Conservation (phyloP, 495 filamentous ascomycete genomes). For the Aspergillus baeticus region DNA sequence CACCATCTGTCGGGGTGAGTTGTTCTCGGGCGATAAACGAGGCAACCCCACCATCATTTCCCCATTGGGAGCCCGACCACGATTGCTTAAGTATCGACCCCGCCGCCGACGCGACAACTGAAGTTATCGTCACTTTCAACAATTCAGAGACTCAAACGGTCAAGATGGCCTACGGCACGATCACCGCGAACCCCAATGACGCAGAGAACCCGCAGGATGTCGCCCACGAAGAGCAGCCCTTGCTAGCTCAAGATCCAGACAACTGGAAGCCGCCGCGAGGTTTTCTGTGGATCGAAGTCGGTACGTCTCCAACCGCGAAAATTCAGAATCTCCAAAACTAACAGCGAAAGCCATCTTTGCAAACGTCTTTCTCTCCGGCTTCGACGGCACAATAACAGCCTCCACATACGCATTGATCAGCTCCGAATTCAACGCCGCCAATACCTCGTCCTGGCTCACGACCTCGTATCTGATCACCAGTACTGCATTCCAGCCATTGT, state of each 20-base stretch:
- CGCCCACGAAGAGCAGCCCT: constrained; percentile 32
- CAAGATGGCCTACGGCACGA: constrained; percentile 2
- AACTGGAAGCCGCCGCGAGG: constrained; percentile 41
- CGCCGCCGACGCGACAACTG: neutral
- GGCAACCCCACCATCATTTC: constrained; percentile 3
- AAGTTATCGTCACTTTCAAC: neutral
- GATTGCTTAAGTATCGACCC: neutral
- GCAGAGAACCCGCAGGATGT: neutral
- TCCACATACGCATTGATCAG: constrained; percentile 65
- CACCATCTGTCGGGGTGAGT: neutral
- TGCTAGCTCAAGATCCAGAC: constrained; percentile 31
- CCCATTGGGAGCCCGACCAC: constrained; percentile 5
- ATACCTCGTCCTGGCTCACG: constrained; percentile 63
- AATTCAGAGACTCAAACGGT: neutral
- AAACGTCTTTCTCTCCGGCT: constrained; percentile 64
- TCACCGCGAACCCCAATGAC: neutral
- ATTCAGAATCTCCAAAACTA: too few species aligned
- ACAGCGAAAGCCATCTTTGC: constrained; percentile 52
- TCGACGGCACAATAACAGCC: constrained; percentile 66
- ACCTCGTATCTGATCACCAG: constrained; percentile 63
- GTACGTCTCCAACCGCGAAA: constrained; percentile 24
- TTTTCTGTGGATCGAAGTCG: constrained; percentile 47
- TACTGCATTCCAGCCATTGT: constrained; percentile 58
- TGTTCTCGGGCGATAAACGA: neutral
- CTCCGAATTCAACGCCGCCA: constrained; percentile 66